Evolutionary conservation across 352 stramenopile species (phyloP), one percentile per base, ranked within the genome.

Genomic region (Globisporangium lucens): DNA sequence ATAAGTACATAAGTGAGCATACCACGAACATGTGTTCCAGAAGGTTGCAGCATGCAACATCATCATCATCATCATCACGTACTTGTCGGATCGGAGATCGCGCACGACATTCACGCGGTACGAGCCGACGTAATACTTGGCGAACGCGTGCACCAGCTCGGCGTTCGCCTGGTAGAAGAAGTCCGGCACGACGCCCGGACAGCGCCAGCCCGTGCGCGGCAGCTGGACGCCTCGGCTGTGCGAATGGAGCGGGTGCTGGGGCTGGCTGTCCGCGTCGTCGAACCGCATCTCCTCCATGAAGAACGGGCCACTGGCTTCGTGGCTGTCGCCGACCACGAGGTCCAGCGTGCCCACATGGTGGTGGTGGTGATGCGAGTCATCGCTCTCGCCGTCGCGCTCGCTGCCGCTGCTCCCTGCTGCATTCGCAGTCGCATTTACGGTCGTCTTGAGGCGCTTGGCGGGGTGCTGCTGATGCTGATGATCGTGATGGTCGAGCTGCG

Each of bases 71-170:
- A 55, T 0, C 24, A 51, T 3, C 49, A 78, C 77, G 51, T 52
- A 88, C 82, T 79, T 82, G 64, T 90, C 80, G 0, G 79, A 87
- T 27, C 82, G 82, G 27, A 90, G 68, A 68, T 90, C 82, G 27
- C 80, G 72, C 62, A 90, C 80, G 33, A 87, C 74, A 63, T 89
- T 90, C 33, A 89, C 73, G 33, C 79, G 74, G 72, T 90, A 89
- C 20, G 68, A 66, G 36, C 79, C 80, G 33, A 90, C 77, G 72
- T 85, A 89, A 24, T 82, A 90, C 63, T 89, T 90, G 8, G 77
- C 78, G 74, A 90, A 90, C 1, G 80, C 80, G 55, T 87, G 78
- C 0, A 88, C 77, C 33, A 88, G 70, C 33, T 88, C 75, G 51
- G 76, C 68, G 57, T 89, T 69, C 5, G 75, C 63, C 15, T 75